Conservation (phyloP, 1,284 basidiomycete genomes). For the Cystobasidium slooffiae region DNA sequence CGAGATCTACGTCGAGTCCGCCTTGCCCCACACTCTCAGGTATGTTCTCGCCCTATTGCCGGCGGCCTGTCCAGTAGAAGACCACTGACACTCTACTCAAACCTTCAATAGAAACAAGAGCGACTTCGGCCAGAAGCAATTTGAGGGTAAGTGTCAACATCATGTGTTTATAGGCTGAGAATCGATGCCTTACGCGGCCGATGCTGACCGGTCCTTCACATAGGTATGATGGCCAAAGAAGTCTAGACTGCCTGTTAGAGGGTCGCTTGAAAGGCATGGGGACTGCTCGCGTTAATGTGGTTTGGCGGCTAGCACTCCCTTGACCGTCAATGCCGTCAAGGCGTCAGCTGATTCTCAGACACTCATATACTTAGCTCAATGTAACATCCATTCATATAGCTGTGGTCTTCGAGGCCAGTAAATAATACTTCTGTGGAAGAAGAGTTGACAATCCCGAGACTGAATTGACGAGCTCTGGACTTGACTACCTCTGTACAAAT, state of each 20-base stretch:
- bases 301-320: no score
- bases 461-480: no score
- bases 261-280: no score
- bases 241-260: background rate
- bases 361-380: no score
- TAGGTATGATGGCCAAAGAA: conserved; percentile 46
- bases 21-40: conserved; percentile 16
- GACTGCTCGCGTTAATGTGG: no score
- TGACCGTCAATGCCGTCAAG: no score
- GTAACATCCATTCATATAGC: no score
- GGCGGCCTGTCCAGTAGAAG: background rate
- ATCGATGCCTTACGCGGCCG: background rate
- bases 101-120: conserved; percentile 20
- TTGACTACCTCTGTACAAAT: no score
- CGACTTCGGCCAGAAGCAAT: conserved; percentile 40
- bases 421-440: no score
- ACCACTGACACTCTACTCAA: background rate
- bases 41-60: background rate
- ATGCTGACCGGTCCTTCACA: background rate
- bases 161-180: background rate
- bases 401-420: no score
- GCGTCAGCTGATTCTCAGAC: no score
- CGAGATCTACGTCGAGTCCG: conserved; percentile 44
- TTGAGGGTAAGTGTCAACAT: conserved; percentile 28
- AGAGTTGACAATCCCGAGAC: no score